Percentiles rank a stretch among this genome's conserved stretches.
Conservation (phyloP, 2,329 filamentous ascomycete species). For the Ceratocystis colombiana region DNA sequence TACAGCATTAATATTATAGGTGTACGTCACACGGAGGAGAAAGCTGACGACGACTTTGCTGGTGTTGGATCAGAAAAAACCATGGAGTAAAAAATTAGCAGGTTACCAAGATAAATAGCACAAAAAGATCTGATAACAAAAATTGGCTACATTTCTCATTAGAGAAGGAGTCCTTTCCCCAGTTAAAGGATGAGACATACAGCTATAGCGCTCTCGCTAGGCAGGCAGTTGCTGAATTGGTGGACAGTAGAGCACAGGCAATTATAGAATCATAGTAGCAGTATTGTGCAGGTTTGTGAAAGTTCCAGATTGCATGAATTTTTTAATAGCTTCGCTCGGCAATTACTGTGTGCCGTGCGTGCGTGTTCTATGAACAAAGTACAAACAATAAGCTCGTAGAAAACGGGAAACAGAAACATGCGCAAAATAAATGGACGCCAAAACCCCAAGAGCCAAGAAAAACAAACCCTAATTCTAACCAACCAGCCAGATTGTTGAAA, state of each 20-base stretch:
- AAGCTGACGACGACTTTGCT: constrained; percentile 4
- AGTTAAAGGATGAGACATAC: constrained; percentile 12
- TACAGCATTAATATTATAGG: neutral
- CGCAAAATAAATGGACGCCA: constrained; percentile 7
- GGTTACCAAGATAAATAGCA: neutral
- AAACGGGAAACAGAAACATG: neutral
- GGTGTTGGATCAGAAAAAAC: neutral
- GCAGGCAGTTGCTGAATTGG: neutral
- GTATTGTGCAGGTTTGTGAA: too few relatives aligned
- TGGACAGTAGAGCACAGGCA: neutral
- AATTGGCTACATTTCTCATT: neutral
- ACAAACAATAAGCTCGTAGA: neutral
- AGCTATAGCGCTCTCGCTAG: neutral
- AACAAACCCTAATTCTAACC: constrained; percentile 7
- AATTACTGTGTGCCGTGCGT: neutral
- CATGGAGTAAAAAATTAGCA: neutral
- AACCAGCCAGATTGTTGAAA: neutral
- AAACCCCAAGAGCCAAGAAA: neutral
- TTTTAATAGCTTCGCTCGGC: neutral
- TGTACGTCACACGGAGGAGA: neutral
- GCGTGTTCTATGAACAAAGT: neutral
- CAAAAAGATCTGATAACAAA: constrained; percentile 3
- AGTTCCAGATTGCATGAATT: neutral
- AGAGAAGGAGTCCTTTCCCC: neutral
- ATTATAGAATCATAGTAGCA: too few relatives aligned